Conservation (phyloP, 805 yeast species). For the Starmerella etchellsii region DNA sequence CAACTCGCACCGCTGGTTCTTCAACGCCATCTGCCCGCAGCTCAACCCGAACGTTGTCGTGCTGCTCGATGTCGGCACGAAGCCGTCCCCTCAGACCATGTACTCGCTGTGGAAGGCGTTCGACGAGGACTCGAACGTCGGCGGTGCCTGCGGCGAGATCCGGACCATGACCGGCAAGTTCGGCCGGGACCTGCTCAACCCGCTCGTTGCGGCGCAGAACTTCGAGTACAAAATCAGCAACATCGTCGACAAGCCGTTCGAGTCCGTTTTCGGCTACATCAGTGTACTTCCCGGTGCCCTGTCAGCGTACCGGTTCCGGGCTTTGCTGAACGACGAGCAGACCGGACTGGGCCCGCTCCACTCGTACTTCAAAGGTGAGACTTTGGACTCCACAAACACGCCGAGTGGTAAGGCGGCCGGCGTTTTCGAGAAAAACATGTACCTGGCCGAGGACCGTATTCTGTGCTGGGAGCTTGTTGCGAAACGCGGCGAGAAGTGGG, state of each 20-base stretch:
- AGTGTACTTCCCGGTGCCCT: slow-evolving; percentile 92
- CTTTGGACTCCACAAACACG: slow-evolving; percentile 40
- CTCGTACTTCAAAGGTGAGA: slow-evolving; percentile 84
- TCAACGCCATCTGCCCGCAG: slow-evolving; percentile 86
- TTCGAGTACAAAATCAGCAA: slow-evolving; percentile 97
- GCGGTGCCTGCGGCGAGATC: slow-evolving; percentile 98
- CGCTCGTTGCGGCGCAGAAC: slow-evolving; percentile 90
- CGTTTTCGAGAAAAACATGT: slow-evolving; percentile 92
- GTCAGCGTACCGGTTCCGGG: slow-evolving; percentile 85
- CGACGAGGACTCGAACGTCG: slow-evolving; percentile 90
- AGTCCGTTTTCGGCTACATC: slow-evolving; percentile 83
- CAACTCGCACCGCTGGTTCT: slow-evolving; percentile 95
- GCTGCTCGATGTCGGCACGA: slow-evolving; percentile 92
- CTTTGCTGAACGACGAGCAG: slow-evolving; percentile 68
- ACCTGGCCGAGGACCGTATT: slow-evolving; percentile 91
- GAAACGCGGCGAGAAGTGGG: slow-evolving; percentile 71
- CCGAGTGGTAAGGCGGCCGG: slow-evolving; percentile 43
- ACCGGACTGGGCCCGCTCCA: slow-evolving; percentile 78
- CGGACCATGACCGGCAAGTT: slow-evolving; percentile 87
- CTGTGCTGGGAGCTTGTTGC: slow-evolving; percentile 94
- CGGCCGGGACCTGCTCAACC: slow-evolving; percentile 70
- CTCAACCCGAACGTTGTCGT: slow-evolving; percentile 84
- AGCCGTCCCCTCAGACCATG: slow-evolving; percentile 75
- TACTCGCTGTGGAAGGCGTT: slow-evolving; percentile 97
- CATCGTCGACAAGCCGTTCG: slow-evolving; percentile 86